Percentiles rank a stretch among this genome's conserved stretches.
phyloP scores from a whole-genome alignment of 768 basidiomycete species.

The Tylopilus plumbeoviolaceoides region DNA sequence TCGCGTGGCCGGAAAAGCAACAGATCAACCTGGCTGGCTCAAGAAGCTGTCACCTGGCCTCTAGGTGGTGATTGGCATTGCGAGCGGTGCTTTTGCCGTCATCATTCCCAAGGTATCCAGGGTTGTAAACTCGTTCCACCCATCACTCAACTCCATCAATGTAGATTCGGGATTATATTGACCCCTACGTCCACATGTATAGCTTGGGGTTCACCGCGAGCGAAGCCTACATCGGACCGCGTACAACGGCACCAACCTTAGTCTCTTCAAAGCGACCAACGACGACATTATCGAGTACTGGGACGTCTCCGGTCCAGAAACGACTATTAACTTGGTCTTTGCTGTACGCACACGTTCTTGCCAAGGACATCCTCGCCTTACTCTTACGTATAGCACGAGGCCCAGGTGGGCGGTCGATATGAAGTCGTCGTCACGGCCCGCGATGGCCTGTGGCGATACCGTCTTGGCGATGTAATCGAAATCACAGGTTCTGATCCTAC shows the following conservation, averaged over 20 bases:
- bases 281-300: slow-evolving; percentile 21
- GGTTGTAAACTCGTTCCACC: neutral
- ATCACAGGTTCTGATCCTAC: slow-evolving; percentile 14
- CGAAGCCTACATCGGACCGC: slow-evolving; percentile 10
- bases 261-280: slow-evolving; percentile 13
- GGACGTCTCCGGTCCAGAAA: slow-evolving; percentile 11
- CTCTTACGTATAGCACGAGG: slow-evolving; percentile 10
- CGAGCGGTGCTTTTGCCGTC: slow-evolving; percentile 16
- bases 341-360: slow-evolving; percentile 4
- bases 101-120: slow-evolving; percentile 12
- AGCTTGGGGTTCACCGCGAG: too few species aligned
- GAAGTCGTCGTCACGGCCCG: slow-evolving; percentile 19
- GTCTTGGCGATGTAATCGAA: slow-evolving; percentile 21
- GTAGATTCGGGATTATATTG: too few species aligned
- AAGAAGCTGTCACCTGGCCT: slow-evolving; percentile 11
- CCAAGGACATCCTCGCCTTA: neutral
- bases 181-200: too few species aligned
- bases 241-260: slow-evolving; percentile 6
- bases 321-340: slow-evolving; percentile 8
- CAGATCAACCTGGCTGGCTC: slow-evolving; percentile 15
- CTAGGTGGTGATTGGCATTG: slow-evolving; percentile 14
- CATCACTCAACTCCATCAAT: neutral
- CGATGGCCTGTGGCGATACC: slow-evolving; percentile 24
- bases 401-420: slow-evolving; percentile 12
- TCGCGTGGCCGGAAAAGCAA: slow-evolving; percentile 12